Conservation (phyloP, 345 rosid species). For the Eucalyptus tenuipes region DNA sequence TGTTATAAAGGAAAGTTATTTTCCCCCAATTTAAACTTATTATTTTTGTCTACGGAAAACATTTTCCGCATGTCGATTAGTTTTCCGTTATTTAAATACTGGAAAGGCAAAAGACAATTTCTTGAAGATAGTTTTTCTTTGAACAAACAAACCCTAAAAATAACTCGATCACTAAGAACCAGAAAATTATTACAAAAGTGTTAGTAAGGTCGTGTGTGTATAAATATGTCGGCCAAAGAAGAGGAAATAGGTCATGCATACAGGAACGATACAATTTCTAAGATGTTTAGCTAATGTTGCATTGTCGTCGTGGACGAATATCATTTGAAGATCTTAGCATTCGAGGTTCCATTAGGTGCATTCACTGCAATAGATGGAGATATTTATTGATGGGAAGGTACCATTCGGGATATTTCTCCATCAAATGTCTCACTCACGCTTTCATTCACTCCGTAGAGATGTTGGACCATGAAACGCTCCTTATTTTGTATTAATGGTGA, state of each 20-base stretch:
- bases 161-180: not conserved
- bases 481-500: not conserved
- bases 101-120: not conserved
- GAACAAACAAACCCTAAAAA: not conserved
- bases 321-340: not conserved
- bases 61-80: not conserved
- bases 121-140: fast-evolving
- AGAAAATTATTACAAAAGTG: not conserved
- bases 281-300: not conserved
- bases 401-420: not conserved
- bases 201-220: not conserved
- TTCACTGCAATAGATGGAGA: not conserved
- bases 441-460: too few relatives aligned
- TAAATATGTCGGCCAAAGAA: not conserved
- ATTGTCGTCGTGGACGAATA: not conserved
- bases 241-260: not conserved
- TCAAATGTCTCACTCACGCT: not conserved
- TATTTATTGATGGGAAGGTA: not conserved
- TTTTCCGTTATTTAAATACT: not conserved
- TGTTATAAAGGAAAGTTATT: not conserved
- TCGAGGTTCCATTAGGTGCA: not conserved
- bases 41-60: not conserved
- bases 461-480: not conserved
- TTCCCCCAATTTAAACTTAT: not conserved
- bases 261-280: not conserved